Percentiles rank a stretch among this genome's conserved stretches.
phyloP scores from a whole-genome alignment of 257 asterid species.

The Datura wrightii region DNA sequence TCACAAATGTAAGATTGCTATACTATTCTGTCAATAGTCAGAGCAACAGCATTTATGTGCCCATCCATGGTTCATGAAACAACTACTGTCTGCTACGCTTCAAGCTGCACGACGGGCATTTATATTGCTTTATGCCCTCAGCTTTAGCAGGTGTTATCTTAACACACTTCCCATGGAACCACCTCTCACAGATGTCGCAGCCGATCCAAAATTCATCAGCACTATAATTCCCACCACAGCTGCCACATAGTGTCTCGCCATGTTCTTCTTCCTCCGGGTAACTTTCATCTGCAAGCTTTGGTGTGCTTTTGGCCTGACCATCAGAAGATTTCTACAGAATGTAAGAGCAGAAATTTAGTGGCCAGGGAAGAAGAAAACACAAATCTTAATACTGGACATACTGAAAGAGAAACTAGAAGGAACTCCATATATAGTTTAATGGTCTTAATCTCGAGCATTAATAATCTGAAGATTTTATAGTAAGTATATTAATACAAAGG shows the following conservation, averaged over 20 bases:
- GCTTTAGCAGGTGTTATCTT: conserved; percentile 95
- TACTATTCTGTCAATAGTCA: conserved; percentile 56
- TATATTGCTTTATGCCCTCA: conserved; percentile 88
- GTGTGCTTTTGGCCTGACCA: conserved; percentile 70
- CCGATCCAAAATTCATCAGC: conserved; percentile 96
- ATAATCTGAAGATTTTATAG: background rate
- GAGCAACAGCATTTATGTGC: conserved; percentile 39
- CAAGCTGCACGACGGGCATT: conserved; percentile 85
- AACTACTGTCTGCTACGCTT: conserved; percentile 69
- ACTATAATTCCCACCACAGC: conserved; percentile 82
- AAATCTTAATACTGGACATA: background rate
- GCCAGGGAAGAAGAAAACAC: background rate
- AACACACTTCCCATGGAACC: conserved; percentile 94
- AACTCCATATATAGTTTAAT: background rate
- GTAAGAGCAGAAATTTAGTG: conserved; percentile 7
- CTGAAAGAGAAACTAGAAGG: background rate
- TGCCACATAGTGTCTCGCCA: conserved; percentile 86
- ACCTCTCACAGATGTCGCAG: conserved; percentile 84
- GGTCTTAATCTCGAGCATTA: background rate
- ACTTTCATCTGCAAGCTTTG: conserved; percentile 68
- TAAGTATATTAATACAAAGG: background rate
- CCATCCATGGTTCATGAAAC: conserved; percentile 28
- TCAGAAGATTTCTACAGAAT: conserved; percentile 63
- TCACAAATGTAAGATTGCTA: conserved; percentile 51
- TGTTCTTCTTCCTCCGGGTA: conserved; percentile 79